Conservation (phyloP, 768 basidiomycete species). For the Coprinellus micaceus region DNA sequence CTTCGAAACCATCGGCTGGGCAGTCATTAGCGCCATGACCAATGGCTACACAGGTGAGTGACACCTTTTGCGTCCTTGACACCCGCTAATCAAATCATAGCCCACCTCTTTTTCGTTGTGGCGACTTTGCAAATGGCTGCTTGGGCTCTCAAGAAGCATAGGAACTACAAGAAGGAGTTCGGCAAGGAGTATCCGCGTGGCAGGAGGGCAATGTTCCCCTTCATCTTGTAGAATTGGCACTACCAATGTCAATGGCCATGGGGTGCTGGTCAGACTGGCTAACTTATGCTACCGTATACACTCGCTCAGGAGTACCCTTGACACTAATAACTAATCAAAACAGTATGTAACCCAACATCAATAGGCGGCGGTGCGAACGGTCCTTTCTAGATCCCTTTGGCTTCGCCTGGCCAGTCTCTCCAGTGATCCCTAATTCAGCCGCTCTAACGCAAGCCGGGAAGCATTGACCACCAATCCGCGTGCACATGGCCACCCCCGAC, state of each 20-base stretch:
- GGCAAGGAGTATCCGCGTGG: constrained; percentile 75
- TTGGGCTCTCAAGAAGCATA: constrained; percentile 93
- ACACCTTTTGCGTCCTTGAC: background rate
- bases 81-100: constrained; percentile 31
- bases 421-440: too few species aligned
- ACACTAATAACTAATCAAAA: too few species aligned
- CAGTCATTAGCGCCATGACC: constrained; percentile 69
- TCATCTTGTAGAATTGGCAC: constrained; percentile 44
- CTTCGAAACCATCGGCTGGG: constrained; percentile 83
- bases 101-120: constrained; percentile 61
- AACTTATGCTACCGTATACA: background rate
- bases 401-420: too few species aligned
- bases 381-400: too few species aligned
- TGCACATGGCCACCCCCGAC: too few species aligned
- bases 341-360: too few species aligned
- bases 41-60: constrained; percentile 67
- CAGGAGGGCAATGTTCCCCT: constrained; percentile 80
- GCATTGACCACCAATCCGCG: too few species aligned
- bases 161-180: constrained; percentile 88
- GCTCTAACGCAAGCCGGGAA: too few species aligned
- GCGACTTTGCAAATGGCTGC: constrained; percentile 64
- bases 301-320: too few species aligned
- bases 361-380: too few species aligned
- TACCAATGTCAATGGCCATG: background rate
- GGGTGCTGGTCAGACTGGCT: background rate